These are phyloP conservation scores for Pneumocystis jirovecii DNA, from an alignment of 1,139 yeast genomes.

Conservation along the genomic window DNA sequence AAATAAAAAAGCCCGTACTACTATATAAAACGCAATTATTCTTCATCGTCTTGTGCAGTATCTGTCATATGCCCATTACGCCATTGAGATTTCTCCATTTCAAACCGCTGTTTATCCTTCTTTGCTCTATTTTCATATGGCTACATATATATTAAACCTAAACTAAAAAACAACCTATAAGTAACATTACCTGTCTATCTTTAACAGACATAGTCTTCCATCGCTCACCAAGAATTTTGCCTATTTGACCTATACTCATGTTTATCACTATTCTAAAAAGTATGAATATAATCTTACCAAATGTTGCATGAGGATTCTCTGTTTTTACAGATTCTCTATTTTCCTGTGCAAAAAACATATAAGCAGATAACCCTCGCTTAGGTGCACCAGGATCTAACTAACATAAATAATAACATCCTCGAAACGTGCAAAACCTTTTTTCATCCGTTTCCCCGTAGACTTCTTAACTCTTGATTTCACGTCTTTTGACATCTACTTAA, in stretches of 20 bases:
- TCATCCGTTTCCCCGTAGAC: not conserved
- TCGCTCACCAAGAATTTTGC: conserved; percentile 81
- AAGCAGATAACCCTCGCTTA: conserved; percentile 93
- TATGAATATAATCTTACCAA: conserved; percentile 37
- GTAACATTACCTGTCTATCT: conserved; percentile 36
- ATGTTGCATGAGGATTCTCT: conserved; percentile 85
- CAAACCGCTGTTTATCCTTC: conserved; percentile 93
- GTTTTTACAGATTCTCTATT: conserved; percentile 89
- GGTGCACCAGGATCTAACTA: conserved; percentile 87
- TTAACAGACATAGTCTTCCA: conserved; percentile 82
- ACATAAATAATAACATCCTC: not conserved
- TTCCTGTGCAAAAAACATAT: conserved; percentile 97
- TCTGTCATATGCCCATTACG: not conserved
- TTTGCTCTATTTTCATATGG: conserved; percentile 91
- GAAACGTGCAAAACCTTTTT: not conserved
- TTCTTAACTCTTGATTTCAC: not conserved
- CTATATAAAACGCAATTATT: not conserved
- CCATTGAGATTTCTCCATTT: conserved; percentile 80
- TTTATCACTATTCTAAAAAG: not conserved
- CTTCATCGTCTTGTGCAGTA: not conserved
- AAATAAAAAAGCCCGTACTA: not conserved
- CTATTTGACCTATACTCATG: conserved; percentile 40
- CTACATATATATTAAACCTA: conserved; percentile 12
- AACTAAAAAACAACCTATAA: not conserved
- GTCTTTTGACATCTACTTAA: not conserved